These are phyloP conservation scores for Emergomyces orientalis DNA, from an alignment of 2,329 filamentous ascomycete genomes.

Conservation along the genomic window DNA sequence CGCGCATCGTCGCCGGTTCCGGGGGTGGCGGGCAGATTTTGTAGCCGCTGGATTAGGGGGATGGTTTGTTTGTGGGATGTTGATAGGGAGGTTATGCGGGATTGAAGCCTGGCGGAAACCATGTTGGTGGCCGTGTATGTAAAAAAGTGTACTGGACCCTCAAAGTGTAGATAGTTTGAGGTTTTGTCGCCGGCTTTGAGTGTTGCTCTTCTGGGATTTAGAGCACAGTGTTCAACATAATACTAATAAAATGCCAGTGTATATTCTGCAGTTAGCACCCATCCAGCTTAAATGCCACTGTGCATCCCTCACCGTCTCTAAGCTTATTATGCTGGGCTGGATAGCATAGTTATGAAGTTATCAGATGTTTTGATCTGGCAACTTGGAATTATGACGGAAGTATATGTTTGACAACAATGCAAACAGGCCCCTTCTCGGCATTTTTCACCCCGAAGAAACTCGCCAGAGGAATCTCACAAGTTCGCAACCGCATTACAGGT, in stretches of 20 bases:
- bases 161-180: too few relatives aligned
- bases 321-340: too few relatives aligned
- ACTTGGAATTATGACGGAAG: neutral
- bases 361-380: neutral
- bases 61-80: slow-evolving; percentile 46
- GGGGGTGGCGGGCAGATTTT: slow-evolving; percentile 52
- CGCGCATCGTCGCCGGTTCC: slow-evolving; percentile 56
- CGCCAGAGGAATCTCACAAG: neutral
- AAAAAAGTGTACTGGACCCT: too few relatives aligned
- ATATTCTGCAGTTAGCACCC: too few relatives aligned
- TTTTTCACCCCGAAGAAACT: slow-evolving; percentile 21
- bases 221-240: too few relatives aligned
- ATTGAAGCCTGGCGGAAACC: slow-evolving; percentile 36
- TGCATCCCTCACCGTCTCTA: too few relatives aligned
- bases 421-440: slow-evolving; percentile 25
- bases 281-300: too few relatives aligned
- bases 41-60: slow-evolving; percentile 47
- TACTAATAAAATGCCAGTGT: too few relatives aligned
- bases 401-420: slow-evolving; percentile 14
- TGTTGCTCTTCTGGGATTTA: too few relatives aligned
- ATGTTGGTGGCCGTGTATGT: slow-evolving; percentile 21
- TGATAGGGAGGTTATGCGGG: slow-evolving; percentile 44
- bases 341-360: neutral
- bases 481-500: neutral
- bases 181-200: neutral